Evolutionary conservation across 129 eudicot genomes (phyloP).

Genomic region (Centrapalus pauciflorus): DNA sequence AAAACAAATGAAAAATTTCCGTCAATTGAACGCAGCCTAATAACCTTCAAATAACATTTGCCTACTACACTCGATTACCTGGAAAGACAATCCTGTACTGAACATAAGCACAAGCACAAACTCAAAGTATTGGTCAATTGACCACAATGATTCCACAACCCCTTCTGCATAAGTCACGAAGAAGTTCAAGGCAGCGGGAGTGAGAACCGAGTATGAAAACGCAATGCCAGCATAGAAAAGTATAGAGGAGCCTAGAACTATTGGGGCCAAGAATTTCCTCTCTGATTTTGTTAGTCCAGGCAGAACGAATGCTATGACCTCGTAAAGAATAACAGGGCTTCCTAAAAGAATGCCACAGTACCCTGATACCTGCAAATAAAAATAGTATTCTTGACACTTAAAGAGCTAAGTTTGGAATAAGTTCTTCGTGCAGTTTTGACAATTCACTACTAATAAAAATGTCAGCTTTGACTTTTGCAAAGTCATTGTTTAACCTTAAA

Average conservation of each 20-base stretch:
- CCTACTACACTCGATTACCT: too few species aligned
- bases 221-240: conserved; percentile 82
- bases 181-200: conserved; percentile 96
- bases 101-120: conserved; percentile 96
- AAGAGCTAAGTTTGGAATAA: neutral
- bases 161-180: conserved; percentile 95
- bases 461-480: neutral
- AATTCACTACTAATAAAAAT: too few species aligned
- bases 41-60: too few species aligned
- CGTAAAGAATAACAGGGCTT: conserved; percentile 89
- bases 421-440: neutral
- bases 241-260: conserved; percentile 84
- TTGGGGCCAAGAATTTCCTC: conserved; percentile 81
- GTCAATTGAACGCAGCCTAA: too few species aligned
- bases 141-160: conserved; percentile 94
- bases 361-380: conserved; percentile 77
- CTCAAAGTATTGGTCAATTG: conserved; percentile 97
- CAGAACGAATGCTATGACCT: conserved; percentile 85
- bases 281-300: conserved; percentile 90
- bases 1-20: too few species aligned
- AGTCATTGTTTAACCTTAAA: neutral
- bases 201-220: conserved; percentile 88
- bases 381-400: neutral
- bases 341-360: conserved; percentile 94
- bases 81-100: conserved; percentile 97